phyloP scores from a whole-genome alignment of 331 rosid genomes.

The Rosa hybrid region DNA sequence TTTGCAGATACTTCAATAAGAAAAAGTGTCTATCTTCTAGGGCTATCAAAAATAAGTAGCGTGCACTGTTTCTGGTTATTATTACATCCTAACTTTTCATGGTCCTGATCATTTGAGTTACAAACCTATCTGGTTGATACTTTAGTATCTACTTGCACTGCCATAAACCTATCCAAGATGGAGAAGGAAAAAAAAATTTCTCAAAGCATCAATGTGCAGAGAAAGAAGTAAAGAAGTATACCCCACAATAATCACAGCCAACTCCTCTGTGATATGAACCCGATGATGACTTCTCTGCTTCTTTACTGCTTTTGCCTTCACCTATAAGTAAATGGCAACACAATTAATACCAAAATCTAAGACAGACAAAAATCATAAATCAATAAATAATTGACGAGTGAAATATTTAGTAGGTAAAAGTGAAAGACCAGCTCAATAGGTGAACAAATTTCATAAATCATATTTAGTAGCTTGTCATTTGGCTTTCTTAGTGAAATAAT shows the following conservation, averaged over 20 bases:
- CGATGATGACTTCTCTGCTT: slow-evolving; percentile 22
- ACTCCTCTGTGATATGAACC: slow-evolving; percentile 35
- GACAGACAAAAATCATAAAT: not conserved
- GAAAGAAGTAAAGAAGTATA: slow-evolving; percentile 27
- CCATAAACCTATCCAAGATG: slow-evolving; percentile 1
- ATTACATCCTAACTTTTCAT: not conserved
- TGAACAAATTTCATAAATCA: not conserved
- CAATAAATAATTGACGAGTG: too few species aligned
- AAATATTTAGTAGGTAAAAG: too few species aligned
- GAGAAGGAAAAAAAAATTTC: not conserved
- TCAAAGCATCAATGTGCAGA: slow-evolving; percentile 6
- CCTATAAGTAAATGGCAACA: slow-evolving; percentile 45
- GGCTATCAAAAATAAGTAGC: not conserved
- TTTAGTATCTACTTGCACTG: not conserved
- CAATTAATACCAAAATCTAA: slow-evolving; percentile 17
- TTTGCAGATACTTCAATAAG: not conserved
- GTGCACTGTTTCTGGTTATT: not conserved
- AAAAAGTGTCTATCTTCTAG: not conserved
- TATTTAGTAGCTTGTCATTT: not conserved
- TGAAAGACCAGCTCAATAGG: not conserved
- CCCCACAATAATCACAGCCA: slow-evolving; percentile 96
- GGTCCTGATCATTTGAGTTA: slow-evolving; percentile 6
- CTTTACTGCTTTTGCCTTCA: slow-evolving; percentile 24
- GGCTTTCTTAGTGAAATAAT: not conserved
- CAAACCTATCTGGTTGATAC: not conserved